These are phyloP conservation scores for Sporormia fimetaria DNA, from an alignment of 495 filamentous ascomycete species.

Conservation along the genomic window DNA sequence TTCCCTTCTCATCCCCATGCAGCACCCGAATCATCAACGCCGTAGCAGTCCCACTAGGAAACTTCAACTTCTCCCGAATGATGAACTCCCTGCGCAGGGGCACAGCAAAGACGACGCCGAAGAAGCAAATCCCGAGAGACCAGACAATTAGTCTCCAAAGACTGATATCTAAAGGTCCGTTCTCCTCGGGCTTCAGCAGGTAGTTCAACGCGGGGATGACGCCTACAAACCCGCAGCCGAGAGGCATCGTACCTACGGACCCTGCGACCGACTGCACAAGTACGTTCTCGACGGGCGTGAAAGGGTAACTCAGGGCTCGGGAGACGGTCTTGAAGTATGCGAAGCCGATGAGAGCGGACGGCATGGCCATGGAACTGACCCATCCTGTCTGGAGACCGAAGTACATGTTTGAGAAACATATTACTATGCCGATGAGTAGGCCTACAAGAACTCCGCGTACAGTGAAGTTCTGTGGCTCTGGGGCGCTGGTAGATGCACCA, in stretches of 20 bases:
- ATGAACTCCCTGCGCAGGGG: slow-evolving; percentile 81
- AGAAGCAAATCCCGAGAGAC: slow-evolving; percentile 84
- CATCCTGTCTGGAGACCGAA: slow-evolving; percentile 97
- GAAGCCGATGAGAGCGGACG: slow-evolving; percentile 88
- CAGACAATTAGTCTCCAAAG: slow-evolving; percentile 73
- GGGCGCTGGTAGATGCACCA: too few relatives aligned
- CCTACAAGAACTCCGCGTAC: slow-evolving; percentile 68
- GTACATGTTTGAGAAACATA: slow-evolving; percentile 94
- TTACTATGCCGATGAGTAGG: slow-evolving; percentile 71
- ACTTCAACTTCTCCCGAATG: slow-evolving; percentile 79
- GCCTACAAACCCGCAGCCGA: slow-evolving; percentile 92
- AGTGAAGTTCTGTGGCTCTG: slow-evolving; percentile 59
- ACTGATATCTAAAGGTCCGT: slow-evolving; percentile 60
- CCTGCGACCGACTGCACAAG: slow-evolving; percentile 94
- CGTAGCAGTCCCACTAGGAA: slow-evolving; percentile 90
- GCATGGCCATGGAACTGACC: slow-evolving; percentile 81
- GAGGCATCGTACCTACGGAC: slow-evolving; percentile 89
- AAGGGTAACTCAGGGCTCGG: slow-evolving; percentile 57
- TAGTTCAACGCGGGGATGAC: slow-evolving; percentile 88
- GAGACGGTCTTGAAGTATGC: slow-evolving; percentile 79
- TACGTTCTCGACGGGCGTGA: slow-evolving; percentile 93
- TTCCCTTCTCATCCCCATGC: slow-evolving; percentile 48
- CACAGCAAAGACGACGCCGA: slow-evolving; percentile 92
- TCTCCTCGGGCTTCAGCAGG: slow-evolving; percentile 61
- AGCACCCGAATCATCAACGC: slow-evolving; percentile 84